Percentiles rank a stretch among this genome's conserved stretches.
These are phyloP conservation scores for Immersiporthe knoxdaviesiana DNA, from an alignment of 2,329 filamentous ascomycete genomes.

Conservation along the genomic window DNA sequence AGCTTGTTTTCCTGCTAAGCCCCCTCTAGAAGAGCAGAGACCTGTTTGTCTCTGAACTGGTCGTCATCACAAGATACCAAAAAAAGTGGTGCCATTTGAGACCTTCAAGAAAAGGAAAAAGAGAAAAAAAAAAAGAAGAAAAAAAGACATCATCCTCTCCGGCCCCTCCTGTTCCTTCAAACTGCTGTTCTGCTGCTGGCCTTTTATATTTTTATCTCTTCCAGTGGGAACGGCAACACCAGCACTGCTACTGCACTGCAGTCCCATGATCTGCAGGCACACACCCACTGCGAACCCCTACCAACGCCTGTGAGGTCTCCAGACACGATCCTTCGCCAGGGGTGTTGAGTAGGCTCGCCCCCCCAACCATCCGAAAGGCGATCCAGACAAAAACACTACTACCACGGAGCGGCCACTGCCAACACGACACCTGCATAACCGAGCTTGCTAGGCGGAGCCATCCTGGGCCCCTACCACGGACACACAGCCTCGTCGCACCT, in stretches of 20 bases:
- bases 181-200: neutral
- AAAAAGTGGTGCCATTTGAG: neutral
- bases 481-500: neutral
- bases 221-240: neutral
- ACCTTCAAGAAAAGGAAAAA: too few relatives aligned
- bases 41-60: neutral
- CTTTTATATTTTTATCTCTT: neutral
- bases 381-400: neutral
- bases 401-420: neutral
- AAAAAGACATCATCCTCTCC: neutral
- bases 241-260: neutral
- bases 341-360: neutral
- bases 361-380: neutral
- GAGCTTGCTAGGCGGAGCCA: neutral
- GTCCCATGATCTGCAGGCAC: neutral
- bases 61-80: neutral
- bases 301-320: neutral
- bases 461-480: neutral
- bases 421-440: slow-evolving; percentile 5
- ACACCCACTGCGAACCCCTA: neutral
- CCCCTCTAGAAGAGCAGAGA: neutral
- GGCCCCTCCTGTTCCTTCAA: neutral
- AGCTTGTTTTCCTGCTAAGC: slow-evolving; percentile 6
- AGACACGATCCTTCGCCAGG: slow-evolving; percentile 13
- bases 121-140: neutral